Evolutionary conservation across 495 filamentous ascomycete genomes (phyloP).

Genomic region (Penicillium bovifimosum): DNA sequence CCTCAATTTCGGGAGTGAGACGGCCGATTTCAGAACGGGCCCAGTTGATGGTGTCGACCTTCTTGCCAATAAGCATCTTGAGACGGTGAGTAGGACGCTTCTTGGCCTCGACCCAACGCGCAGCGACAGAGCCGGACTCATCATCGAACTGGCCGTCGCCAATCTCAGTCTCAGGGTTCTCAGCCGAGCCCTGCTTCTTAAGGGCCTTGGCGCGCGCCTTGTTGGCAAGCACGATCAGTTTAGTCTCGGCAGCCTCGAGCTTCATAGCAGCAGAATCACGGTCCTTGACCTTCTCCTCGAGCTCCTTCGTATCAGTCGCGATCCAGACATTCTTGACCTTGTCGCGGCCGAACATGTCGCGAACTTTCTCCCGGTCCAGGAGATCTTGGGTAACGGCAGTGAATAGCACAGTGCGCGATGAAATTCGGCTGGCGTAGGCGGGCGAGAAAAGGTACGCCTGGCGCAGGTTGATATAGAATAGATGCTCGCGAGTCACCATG

Average conservation of each 20-base stretch:
- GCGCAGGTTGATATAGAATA: slow-evolving; percentile 92
- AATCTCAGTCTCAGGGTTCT: slow-evolving; percentile 27
- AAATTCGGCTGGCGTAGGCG: slow-evolving; percentile 80
- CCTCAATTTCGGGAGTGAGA: slow-evolving; percentile 73
- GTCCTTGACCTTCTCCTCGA: slow-evolving; percentile 80
- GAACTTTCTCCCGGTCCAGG: slow-evolving; percentile 65
- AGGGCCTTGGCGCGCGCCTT: slow-evolving; percentile 62
- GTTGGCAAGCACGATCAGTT: slow-evolving; percentile 80
- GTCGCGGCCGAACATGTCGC: slow-evolving; percentile 66
- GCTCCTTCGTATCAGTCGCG: slow-evolving; percentile 67
- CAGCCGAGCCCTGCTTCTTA: slow-evolving; percentile 60
- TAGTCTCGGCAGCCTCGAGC: slow-evolving; percentile 84
- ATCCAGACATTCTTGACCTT: slow-evolving; percentile 86
- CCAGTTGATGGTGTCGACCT: slow-evolving; percentile 84
- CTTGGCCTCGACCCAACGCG: slow-evolving; percentile 71
- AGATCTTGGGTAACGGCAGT: slow-evolving; percentile 75
- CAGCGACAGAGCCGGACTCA: slow-evolving; percentile 71
- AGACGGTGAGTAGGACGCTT: slow-evolving; percentile 82
- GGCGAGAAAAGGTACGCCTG: slow-evolving; percentile 92
- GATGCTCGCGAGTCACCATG: slow-evolving; percentile 82
- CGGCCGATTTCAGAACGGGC: slow-evolving; percentile 74
- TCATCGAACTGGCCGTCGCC: slow-evolving; percentile 49
- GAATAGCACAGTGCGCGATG: slow-evolving; percentile 90
- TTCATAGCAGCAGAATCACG: slow-evolving; percentile 78
- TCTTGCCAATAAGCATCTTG: slow-evolving; percentile 77